Conservation (phyloP, 169 alveolate genomes). For the Cystoisospora suis region DNA sequence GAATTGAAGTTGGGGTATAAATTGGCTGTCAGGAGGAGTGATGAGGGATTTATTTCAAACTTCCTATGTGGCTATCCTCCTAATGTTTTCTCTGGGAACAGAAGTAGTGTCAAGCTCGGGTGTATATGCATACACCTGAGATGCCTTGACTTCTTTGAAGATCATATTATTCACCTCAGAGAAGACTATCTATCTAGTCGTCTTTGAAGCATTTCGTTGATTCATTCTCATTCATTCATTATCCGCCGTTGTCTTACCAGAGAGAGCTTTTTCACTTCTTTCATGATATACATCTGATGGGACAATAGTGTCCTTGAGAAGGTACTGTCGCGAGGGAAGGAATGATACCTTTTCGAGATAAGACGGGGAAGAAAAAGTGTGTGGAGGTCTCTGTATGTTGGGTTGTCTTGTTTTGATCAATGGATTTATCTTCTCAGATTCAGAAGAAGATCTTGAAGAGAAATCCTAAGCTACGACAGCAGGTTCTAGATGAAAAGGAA, state of each 20-base stretch:
- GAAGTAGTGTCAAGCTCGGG: too few species aligned
- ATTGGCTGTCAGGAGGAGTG: too few species aligned
- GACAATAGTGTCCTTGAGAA: background rate
- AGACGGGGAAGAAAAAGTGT: background rate
- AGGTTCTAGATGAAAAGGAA: background rate
- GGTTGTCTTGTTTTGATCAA: background rate
- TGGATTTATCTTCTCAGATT: background rate
- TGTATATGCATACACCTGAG: too few species aligned
- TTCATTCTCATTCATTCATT: too few species aligned
- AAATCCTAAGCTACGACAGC: constrained; percentile 4
- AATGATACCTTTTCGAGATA: background rate
- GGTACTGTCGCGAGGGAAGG: background rate
- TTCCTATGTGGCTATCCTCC: too few species aligned
- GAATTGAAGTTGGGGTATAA: background rate
- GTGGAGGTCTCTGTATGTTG: background rate
- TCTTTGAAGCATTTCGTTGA: too few species aligned
- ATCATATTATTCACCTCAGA: too few species aligned
- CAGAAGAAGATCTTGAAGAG: background rate
- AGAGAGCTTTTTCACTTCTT: background rate
- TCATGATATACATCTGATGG: background rate
- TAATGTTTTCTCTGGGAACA: too few species aligned
- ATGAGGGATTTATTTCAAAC: too few species aligned
- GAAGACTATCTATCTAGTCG: too few species aligned
- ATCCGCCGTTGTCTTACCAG: too few species aligned
- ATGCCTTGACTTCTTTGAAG: too few species aligned